Conservation (phyloP, 179 eudicot species). For the Camellia oleifera region DNA sequence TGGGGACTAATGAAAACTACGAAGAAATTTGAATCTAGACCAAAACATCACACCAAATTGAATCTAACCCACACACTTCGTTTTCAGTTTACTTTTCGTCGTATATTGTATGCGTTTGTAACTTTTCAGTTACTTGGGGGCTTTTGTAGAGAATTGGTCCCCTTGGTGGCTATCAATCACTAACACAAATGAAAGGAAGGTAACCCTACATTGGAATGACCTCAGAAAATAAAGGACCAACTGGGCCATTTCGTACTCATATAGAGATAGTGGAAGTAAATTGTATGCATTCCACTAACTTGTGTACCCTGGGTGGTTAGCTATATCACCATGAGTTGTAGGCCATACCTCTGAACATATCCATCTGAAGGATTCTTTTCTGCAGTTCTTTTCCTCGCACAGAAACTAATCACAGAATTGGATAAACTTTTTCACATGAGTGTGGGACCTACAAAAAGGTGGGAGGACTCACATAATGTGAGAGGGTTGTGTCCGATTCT, state of each 20-base stretch:
- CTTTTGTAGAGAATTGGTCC: constrained; percentile 10
- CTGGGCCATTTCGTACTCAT: constrained; percentile 12
- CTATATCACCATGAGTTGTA: neutral
- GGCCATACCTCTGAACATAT: neutral
- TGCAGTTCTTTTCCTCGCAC: too few species aligned
- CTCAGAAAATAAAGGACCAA: neutral
- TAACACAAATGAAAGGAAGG: constrained; percentile 5
- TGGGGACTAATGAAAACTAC: neutral
- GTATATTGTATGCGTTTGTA: too few species aligned
- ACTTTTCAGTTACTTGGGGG: neutral
- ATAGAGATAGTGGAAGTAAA: constrained; percentile 18
- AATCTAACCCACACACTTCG: too few species aligned
- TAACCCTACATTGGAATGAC: neutral
- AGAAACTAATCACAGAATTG: too few species aligned
- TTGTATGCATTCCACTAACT: constrained; percentile 24
- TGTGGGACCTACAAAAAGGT: too few species aligned
- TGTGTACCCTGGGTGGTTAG: constrained; percentile 14
- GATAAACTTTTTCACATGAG: too few species aligned
- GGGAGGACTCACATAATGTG: too few species aligned
- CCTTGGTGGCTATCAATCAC: constrained; percentile 11
- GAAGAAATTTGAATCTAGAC: too few species aligned
- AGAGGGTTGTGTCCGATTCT: too few species aligned
- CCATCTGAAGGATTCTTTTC: too few species aligned
- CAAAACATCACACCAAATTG: too few species aligned
- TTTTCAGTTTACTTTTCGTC: too few species aligned